Evolutionary conservation across 1,284 basidiomycete genomes (phyloP).

Genomic region (Fomitopsis pinicola): DNA sequence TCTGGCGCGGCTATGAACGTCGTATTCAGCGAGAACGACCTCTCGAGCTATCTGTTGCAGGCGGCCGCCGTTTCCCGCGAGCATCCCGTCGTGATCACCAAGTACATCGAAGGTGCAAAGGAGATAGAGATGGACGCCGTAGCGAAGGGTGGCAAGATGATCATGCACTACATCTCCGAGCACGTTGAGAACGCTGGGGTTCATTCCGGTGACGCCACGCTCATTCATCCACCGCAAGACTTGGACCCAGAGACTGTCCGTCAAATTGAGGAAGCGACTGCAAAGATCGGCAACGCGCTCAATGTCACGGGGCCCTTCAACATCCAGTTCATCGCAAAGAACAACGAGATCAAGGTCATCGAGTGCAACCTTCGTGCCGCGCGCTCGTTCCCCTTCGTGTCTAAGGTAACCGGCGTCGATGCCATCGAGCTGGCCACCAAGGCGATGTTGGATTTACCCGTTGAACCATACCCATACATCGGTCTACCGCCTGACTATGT

Average conservation of each 20-base stretch:
- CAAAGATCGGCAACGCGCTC: slow-evolving; percentile 96
- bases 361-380: slow-evolving; percentile 98
- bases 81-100: slow-evolving; percentile 97
- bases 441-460: slow-evolving; percentile 91
- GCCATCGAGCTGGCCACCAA: slow-evolving; percentile 99
- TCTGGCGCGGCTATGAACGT: slow-evolving; percentile 99
- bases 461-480: slow-evolving; percentile 87
- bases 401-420: slow-evolving; percentile 96
- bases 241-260: slow-evolving; percentile 94
- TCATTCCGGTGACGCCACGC: slow-evolving; percentile 95
- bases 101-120: slow-evolving; percentile 99
- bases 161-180: slow-evolving; percentile 99
- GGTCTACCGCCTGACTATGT: slow-evolving; percentile 91
- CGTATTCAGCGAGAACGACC: slow-evolving; percentile 89
- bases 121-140: slow-evolving; percentile 99
- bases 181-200: slow-evolving; percentile 99
- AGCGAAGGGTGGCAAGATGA: slow-evolving; percentile 94
- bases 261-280: slow-evolving; percentile 94
- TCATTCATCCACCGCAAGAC: slow-evolving; percentile 97
- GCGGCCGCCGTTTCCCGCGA: slow-evolving; percentile 97
- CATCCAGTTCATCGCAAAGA: slow-evolving; percentile 99
- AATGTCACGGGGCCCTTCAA: slow-evolving; percentile 99
- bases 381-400: slow-evolving; percentile 98
- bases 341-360: slow-evolving; percentile 99
- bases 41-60: slow-evolving; percentile 89